Base-by-base conservation (phyloP, 306 rosid species). In the Quercus suber region DNA sequence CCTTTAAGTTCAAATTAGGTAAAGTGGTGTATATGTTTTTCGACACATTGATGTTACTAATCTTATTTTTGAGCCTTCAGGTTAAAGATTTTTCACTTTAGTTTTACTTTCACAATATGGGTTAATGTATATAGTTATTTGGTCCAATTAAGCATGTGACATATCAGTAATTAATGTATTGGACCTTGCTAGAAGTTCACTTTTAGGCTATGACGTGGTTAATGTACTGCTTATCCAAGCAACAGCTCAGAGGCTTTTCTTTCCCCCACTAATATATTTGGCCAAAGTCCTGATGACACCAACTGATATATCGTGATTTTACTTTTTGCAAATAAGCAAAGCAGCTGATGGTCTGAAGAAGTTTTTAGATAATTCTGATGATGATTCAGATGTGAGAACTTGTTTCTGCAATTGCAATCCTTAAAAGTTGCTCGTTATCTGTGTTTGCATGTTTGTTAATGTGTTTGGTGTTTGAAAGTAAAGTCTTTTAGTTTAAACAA, bases 361-460 rank as follows among this genome's bases (percentile, higher is more conserved):
- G 87, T 88, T 78, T 86, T 88, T 69, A 87, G 90, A 21, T 88
- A 88, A 79, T 88, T 90, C 60, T 73, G 94, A 90, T 81, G 90
- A 88, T 76, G 92, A 90, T 75, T 73, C 88, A 0, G 87, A 90
- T 92, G 94, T 90, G 65, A 81, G 94, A 25, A 77, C 78, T 67
- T 70, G 60, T 10, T 52, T 76, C 55, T 72, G 59, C 73, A 15
- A 21, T 77, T 73, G 68, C 67, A 19, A 52, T 76, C 33, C 67
- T 74, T 80, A 30, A 83, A 60, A 70, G 30, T 37, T 69, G 55
- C 10, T 55, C n/a, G 45, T 76, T 76, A 23, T 71, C 7, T 33
- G 11, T 81, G 65, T 69, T 31, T 68, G 52, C 57, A 55, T 55
- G 71, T 69, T 71, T 71, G 21, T 61, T 71, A 45, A 45, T 72